Base-by-base conservation (phyloP, 2,329 filamentous ascomycete genomes). In the Aureobasidium namibiae region DNA sequence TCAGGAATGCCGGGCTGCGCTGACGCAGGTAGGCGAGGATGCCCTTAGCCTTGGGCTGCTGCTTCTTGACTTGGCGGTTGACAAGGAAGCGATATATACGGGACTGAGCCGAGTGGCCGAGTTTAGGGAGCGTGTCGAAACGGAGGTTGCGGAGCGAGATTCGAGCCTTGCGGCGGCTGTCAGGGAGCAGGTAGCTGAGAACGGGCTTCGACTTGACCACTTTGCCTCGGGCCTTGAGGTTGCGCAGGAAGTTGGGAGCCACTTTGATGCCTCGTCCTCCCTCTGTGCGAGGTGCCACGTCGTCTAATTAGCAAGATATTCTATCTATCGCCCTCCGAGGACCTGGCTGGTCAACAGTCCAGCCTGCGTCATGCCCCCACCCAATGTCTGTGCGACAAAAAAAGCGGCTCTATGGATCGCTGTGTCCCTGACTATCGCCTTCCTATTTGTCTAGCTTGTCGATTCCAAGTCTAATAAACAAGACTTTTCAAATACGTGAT, bases 61-160 rank as follows among this genome's bases (percentile, higher is more conserved):
- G 67, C 61, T 68, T 72, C 38, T 64, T 64, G 6, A 68, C 65
- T 62, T 90, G 86, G 53, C 82, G 82, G 65, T 80, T 78, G 63
- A 92, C 76, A 60, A 95, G 79, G 63, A 86, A 89, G 46, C 80
- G 81, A 70, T 94, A 95, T 64, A 96, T 84, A 59, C 85, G 83
- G 38, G 86, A 86, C 73, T 95, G 90, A 9, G 89, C 75, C 56
- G 81, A 79, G 69, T 86, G 83, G 67, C 87, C 88, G 66, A 89
- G 80, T 53, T 79, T 76, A 13, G 90, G 89, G 24, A 95, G 73
- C 5, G 83, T 89, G 66, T 91, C 84, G 80, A 90, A 82, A 63
- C 84, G 88, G 71, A 96, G 84, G 64, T 80, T 77, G 66, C 86
- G 80, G 57, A 94, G 77, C 62, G 81, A 82, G 61, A 85, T 82